Conservation (phyloP, 805 yeast species). For the Metschnikowia gelsemii region DNA sequence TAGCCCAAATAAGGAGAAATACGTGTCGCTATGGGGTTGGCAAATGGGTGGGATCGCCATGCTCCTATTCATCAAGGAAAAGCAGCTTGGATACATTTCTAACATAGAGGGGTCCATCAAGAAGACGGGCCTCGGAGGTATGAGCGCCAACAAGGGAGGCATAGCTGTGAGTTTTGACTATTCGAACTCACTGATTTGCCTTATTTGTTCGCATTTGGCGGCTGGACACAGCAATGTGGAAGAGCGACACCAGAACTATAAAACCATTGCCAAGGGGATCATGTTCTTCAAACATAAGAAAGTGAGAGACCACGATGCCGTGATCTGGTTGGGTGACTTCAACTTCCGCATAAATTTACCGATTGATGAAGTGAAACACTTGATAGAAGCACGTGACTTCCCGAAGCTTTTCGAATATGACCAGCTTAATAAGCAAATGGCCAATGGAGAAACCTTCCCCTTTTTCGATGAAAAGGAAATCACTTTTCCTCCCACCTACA, state of each 20-base stretch:
- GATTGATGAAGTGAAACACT: constrained; percentile 63
- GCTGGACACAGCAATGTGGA: constrained; percentile 83
- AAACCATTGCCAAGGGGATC: constrained; percentile 69
- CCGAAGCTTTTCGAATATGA: constrained; percentile 63
- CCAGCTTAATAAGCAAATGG: constrained; percentile 77
- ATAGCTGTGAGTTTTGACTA: constrained; percentile 66
- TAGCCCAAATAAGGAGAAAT: constrained; percentile 40
- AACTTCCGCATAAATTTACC: constrained; percentile 77
- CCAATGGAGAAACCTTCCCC: constrained; percentile 71
- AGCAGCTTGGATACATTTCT: constrained; percentile 51
- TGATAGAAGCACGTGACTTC: constrained; percentile 48
- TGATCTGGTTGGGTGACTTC: constrained; percentile 92
- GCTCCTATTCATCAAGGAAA: constrained; percentile 62
- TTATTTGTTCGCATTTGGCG: constrained; percentile 85
- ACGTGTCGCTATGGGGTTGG: constrained; percentile 64
- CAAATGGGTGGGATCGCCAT: constrained; percentile 84
- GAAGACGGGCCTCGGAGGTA: constrained; percentile 93
- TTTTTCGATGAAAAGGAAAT: constrained; percentile 80
- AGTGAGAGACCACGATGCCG: constrained; percentile 74
- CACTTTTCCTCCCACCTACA: constrained; percentile 86
- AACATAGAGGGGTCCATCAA: constrained; percentile 71
- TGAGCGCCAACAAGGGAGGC: constrained; percentile 81
- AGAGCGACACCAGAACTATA: constrained; percentile 85
- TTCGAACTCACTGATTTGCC: constrained; percentile 69
- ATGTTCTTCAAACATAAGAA: constrained; percentile 55